A percentile compares a stretch with the other conserved stretches of the same genome.
These are phyloP conservation scores for Eucalyptus erythrocorys DNA, from an alignment of 345 rosid species.

Conservation along the genomic window DNA sequence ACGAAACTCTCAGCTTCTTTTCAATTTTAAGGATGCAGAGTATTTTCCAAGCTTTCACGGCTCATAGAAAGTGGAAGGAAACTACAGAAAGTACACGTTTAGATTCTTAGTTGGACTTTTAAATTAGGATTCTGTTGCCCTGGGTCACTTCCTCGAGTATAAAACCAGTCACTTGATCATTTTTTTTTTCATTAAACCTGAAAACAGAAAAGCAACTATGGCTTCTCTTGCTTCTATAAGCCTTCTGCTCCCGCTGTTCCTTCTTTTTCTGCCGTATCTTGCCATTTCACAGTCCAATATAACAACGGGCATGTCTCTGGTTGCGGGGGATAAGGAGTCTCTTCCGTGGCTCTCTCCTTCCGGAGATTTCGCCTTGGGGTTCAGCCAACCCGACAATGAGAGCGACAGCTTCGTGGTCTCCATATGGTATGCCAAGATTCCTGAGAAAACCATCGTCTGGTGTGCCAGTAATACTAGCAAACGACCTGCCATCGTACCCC, in stretches of 20 bases:
- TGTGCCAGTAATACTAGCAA: not conserved
- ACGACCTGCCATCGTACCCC: not conserved
- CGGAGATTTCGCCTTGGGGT: conserved; percentile 16
- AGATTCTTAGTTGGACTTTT: not conserved
- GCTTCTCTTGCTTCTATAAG: not conserved
- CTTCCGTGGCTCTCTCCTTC: conserved; percentile 11
- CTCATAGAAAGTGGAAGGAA: not conserved
- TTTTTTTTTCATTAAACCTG: no score
- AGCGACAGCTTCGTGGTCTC: conserved; percentile 6
- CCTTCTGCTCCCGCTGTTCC: not conserved
- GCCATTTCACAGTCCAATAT: not conserved
- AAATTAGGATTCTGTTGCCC: not conserved
- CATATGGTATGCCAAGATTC: conserved; percentile 17
- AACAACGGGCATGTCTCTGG: not conserved
- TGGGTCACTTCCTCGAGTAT: not conserved
- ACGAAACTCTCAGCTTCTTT: not conserved
- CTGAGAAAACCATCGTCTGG: conserved; percentile 7
- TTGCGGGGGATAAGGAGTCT: not conserved
- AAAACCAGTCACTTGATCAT: not conserved
- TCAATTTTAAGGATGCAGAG: not conserved
- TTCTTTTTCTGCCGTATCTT: not conserved
- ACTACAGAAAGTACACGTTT: not conserved
- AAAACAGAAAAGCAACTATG: not conserved
- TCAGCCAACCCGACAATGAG: not conserved
- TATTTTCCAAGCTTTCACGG: not conserved